phyloP scores from a whole-genome alignment of 176 grass and related monocot species.

The Saccharum spontaneum region DNA sequence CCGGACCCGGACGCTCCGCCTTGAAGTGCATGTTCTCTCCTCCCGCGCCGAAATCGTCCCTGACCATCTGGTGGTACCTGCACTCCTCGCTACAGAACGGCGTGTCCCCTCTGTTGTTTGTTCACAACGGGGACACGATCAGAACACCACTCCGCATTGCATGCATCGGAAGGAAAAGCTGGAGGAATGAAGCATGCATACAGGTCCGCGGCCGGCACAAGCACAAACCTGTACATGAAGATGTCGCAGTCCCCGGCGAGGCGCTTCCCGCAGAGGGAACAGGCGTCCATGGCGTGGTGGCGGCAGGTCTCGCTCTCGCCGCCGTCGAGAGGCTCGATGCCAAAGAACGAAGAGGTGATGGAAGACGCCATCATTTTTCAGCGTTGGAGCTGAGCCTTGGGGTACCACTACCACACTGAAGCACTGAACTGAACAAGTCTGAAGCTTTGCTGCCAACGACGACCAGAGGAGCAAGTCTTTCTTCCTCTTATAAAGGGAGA shows the following conservation, averaged over 20 bases:
- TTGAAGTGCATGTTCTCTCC: not conserved
- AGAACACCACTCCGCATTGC: not conserved
- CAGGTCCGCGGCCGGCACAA: no score
- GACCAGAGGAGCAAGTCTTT: not conserved
- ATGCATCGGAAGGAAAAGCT: not conserved
- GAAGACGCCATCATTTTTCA: conserved; percentile 20
- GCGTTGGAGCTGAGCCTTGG: not conserved
- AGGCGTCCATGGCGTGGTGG: conserved; percentile 35
- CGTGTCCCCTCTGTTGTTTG: conserved; percentile 49
- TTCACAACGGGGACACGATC: not conserved
- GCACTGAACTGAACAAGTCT: not conserved
- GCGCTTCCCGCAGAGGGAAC: conserved; percentile 55
- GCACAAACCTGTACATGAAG: conserved; percentile 61
- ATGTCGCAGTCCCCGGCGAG: conserved; percentile 40
- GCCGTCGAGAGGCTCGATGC: conserved; percentile 25
- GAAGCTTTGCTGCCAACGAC: not conserved
- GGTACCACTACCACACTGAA: not conserved
- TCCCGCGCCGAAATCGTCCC: conserved; percentile 3
- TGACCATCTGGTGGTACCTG: conserved; percentile 39
- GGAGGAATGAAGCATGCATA: not conserved
- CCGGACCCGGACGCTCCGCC: not conserved
- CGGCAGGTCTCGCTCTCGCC: not conserved
- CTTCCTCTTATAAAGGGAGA: conserved; percentile 7
- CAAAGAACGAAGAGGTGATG: conserved; percentile 24
- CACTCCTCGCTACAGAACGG: conserved; percentile 73